Percentiles rank a stretch among this genome's conserved stretches.
These are phyloP conservation scores for Neostapfia colusana DNA, from an alignment of 176 grass and related monocot genomes.

Conservation along the genomic window DNA sequence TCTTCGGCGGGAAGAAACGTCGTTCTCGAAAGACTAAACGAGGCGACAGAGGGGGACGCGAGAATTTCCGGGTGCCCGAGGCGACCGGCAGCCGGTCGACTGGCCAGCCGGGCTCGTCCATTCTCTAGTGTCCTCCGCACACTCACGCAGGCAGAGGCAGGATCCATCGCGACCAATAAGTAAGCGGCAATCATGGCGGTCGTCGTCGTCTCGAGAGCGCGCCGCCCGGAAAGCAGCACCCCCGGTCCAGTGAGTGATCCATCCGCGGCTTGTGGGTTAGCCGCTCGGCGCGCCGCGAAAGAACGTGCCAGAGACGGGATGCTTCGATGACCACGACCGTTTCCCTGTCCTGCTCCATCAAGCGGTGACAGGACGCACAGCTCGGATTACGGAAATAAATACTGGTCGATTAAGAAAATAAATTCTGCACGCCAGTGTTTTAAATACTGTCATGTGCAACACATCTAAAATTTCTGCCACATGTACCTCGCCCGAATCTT, in stretches of 20 bases:
- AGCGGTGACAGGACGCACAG: not conserved
- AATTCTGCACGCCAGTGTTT: too few species aligned
- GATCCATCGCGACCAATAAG: not conserved
- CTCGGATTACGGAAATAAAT: too few species aligned
- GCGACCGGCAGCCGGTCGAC: constrained; percentile 1
- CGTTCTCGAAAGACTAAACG: not conserved
- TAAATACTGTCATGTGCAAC: too few species aligned
- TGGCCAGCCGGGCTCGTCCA: not conserved
- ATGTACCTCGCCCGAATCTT: too few species aligned
- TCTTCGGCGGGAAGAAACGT: not conserved
- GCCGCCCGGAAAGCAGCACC: not conserved
- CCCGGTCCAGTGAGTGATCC: not conserved
- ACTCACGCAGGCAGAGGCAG: not conserved
- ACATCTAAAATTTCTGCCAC: too few species aligned
- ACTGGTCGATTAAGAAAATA: too few species aligned
- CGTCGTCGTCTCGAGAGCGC: too few species aligned
- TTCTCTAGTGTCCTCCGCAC: not conserved
- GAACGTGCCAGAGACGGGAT: not conserved
- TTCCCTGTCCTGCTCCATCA: not conserved
- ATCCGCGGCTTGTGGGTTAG: not conserved
- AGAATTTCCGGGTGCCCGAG: not conserved
- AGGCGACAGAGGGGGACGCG: not conserved
- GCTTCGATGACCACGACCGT: constrained; percentile 10
- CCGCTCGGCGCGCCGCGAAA: not conserved
- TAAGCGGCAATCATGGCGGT: not conserved